Evolutionary conservation across 2,329 filamentous ascomycete species (phyloP), one percentile per base, ranked within the genome.

Genomic region (Diaporthe caulivora): DNA sequence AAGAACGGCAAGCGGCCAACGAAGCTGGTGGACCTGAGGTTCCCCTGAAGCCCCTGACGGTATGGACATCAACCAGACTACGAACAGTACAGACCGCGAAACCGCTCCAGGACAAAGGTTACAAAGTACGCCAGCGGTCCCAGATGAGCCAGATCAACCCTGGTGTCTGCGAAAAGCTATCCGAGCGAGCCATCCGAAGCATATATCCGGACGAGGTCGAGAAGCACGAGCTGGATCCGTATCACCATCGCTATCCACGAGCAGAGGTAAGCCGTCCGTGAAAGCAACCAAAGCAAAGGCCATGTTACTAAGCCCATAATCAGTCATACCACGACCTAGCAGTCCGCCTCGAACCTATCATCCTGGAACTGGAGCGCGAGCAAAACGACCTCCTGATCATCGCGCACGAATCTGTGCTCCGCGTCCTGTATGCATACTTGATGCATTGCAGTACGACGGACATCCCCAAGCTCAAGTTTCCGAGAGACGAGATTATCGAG

Each of bases 141-240:
- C 96, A 99, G 82, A 95, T 99, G 92, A 97, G 95, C 80, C 95
- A 98, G 84, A 91, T 99, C 80, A 98, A 99, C 80, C 97, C 97
- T 1, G 97, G 97, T 3, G 95, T 98, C 8, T 98, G 95, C 80
- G 97, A 98, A 84, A 97, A 95, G 83, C 92, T 98, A 86, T 94
- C 94, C 9, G 96, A 98, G 82, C 87, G 88, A 18, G 91, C 91
- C 67, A 97, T 99, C 77, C 91, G 94, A 70, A 86, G 91, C 78
- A 87, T 95, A 72, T 98, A 96, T 80, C 94, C 96, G 0, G 94
- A 98, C 4, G 97, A 99, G 82, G 94, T 98, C 9, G 89, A 92
- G 77, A 98, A 98, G 85, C 97, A 99, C 82, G 94, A 98, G 77
- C 87, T 93, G 67, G 97, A 99, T 82, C 97, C 97, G 1, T 99